Evolutionary conservation across 2,329 filamentous ascomycete genomes (phyloP), one percentile per base, ranked within the genome.

Genomic region (Pseudocercospora pini-densiflorae): DNA sequence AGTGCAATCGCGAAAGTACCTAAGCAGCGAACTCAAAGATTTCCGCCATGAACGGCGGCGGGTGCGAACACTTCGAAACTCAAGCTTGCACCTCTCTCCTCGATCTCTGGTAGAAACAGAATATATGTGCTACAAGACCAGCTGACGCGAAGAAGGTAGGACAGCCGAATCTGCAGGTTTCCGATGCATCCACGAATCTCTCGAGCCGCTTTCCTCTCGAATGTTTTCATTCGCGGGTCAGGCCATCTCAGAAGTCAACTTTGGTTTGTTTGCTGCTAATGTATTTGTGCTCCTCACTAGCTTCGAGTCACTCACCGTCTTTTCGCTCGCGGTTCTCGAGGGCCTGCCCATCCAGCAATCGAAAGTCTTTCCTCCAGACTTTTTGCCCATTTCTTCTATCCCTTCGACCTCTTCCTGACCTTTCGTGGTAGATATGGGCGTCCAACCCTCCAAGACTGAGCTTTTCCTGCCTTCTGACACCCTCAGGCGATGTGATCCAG

Each of bases 401-500:
- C 12, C 33, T 53, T 54, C n/a, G 36, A 3, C 45, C 29, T 59
- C n/a, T 29, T 14, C 19, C n/a, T 24, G 5, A 43, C 19, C 24
- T n/a, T 7, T n/a, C 8, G 1, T 29, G 21, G 23, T 54, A 55
- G 67, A 29, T 23, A 76, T 76, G 74, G 74, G 74, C 68, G 51
- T 72, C 23, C 65, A 67, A 31, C 68, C 70, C 51, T 73, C 72
- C 62, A 64, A 68, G 59, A 69, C 66, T 33, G 68, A 73, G 64
- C 59, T 72, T 57, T 72, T 68, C 64, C 66, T 73, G 24, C 73
- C 73, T 21, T 70, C 70, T 54, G 70, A 73, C 61, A 63, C 64
- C 36, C 67, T 74, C n/a, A 71, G 72, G 43, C 40, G 67, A 47
- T 75, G 73, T 67, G 27, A 62, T 36, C 66, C 68, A 3, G 67